Base-by-base conservation (phyloP, 331 rosid genomes). In the Spiraea crenata region DNA sequence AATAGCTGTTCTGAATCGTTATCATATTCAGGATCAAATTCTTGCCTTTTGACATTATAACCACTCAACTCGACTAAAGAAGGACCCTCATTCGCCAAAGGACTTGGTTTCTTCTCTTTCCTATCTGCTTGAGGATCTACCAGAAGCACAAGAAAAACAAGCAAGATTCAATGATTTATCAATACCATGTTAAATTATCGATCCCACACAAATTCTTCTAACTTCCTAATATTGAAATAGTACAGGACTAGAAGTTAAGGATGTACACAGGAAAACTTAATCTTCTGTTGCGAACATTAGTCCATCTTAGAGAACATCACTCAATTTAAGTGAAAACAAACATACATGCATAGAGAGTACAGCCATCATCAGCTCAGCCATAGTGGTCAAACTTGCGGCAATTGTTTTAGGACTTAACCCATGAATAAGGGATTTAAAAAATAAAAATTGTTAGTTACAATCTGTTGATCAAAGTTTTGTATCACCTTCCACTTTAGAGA, bases 11-110 rank as follows among this genome's bases (percentile, higher is more conserved):
- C 99, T 7, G 97, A 97, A 17, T 95, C 97, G 19, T 95, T 91
- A 76, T 95, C 99, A 70, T 95, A 95, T 80, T 91, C 99, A 66
- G 96, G 85, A 83, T 95, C 97, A 48, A 95, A 95, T 73, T 95
- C 99, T 68, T 81, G 96, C 65, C 99, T 85, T 86, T 89, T 91
- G 57, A 79, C 14, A 58, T 95, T 95, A 84, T 87, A 95, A 63
- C 99, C 99, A 82, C 98, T 89, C 75, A 48, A 17, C 83, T 95
- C 96, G 41, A 91, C 85, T 71, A 95, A 87, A 65, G 97, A 85
- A 78, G 97, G 95, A 67, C 96, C 96, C 57, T 76, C 85, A 58
- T 82, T 87, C 70, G 76, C 91, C 5, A 86, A 82, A 66, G 82
- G 71, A 81, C 78, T 80, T 64, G 88, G 88, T 71, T 85, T 88